Evolutionary conservation across 495 filamentous ascomycete species (phyloP).

Genomic region (Penicillium cosmopolitanum): DNA sequence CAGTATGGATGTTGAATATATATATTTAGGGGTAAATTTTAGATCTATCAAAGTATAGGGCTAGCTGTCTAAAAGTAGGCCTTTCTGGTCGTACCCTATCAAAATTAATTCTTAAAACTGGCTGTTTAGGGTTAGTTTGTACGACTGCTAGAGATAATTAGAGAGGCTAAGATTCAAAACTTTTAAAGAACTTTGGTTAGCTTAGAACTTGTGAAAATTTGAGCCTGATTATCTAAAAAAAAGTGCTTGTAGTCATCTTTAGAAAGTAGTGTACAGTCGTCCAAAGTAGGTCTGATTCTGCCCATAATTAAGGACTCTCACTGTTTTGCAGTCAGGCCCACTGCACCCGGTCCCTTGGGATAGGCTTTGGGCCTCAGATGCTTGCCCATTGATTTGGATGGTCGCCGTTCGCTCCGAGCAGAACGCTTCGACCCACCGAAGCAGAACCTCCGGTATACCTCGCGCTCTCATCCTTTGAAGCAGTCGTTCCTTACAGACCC

Average conservation of each 20-base stretch:
- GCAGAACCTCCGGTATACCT: conserved; percentile 33
- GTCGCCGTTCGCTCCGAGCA: conserved; percentile 22
- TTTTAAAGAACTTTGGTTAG: neutral
- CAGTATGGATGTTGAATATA: too few species aligned
- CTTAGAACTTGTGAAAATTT: neutral
- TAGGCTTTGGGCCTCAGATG: conserved; percentile 12
- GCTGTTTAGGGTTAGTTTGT: neutral
- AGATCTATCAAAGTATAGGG: too few species aligned
- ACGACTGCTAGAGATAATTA: neutral
- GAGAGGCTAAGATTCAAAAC: neutral
- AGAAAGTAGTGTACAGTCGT: neutral
- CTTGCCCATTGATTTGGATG: conserved; percentile 18
- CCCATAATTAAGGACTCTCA: neutral
- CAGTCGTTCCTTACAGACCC: conserved; percentile 36
- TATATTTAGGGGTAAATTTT: too few species aligned
- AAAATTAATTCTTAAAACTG: too few species aligned
- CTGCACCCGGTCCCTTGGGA: neutral
- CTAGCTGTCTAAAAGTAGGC: too few species aligned
- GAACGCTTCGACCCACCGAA: conserved; percentile 39
- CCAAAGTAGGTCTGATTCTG: neutral
- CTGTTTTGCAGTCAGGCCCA: neutral
- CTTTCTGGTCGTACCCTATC: too few species aligned
- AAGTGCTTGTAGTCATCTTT: neutral
- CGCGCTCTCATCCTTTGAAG: conserved; percentile 34
- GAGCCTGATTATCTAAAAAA: neutral